Base-by-base conservation (phyloP, 1,284 basidiomycete genomes). In the Taiwanofungus camphoratus region DNA sequence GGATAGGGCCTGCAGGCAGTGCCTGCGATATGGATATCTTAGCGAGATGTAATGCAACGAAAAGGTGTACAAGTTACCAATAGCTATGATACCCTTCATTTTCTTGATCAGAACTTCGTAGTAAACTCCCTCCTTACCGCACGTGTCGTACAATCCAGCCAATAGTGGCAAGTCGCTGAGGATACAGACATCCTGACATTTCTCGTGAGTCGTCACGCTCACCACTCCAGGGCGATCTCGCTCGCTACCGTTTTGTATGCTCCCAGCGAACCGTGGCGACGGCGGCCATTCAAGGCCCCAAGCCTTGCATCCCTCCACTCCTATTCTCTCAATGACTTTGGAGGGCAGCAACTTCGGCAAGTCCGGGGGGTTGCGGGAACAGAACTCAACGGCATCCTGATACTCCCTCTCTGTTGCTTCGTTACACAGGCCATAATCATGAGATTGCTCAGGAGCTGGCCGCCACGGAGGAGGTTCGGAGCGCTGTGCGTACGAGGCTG, bases 1-100 rank as follows among this genome's bases (percentile, higher is more conserved):
- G 82, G 82, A 51, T 83, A 83, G 4, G 82, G 82, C 12, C 67
- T 66, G 52, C 79, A 82, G n/a, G 78, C 66, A 5, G 75, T 79
- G 4, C 82, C 82, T 84, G 44, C 22, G n/a, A n/a, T 16, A 32
- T 39, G 4, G 21, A 4, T 21, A 37, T 36, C n/a, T 24, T 12
- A 24, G 15, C n/a, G 30, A 7, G n/a, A 11, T 1, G 4, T n/a
- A n/a, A 12, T 21, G 4, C n/a, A 11, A 4, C 18, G 11, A 33
- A 31, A n/a, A 13, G 6, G 1, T 11, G 24, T n/a, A 23, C n/a
- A 15, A 32, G 30, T 45, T 34, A 81, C 82, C 82, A 39, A 85
- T 59, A 1, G 81, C 77, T 36, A 84, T 66, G 34, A 76, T 63
- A 3, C 76, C 76, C 15, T 75, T 64, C 79, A 82, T 81, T 35